Percentiles rank a stretch among this genome's conserved stretches.
Conservation (phyloP, 2,329 filamentous ascomycete genomes). For the Fusarium xylarioides region DNA sequence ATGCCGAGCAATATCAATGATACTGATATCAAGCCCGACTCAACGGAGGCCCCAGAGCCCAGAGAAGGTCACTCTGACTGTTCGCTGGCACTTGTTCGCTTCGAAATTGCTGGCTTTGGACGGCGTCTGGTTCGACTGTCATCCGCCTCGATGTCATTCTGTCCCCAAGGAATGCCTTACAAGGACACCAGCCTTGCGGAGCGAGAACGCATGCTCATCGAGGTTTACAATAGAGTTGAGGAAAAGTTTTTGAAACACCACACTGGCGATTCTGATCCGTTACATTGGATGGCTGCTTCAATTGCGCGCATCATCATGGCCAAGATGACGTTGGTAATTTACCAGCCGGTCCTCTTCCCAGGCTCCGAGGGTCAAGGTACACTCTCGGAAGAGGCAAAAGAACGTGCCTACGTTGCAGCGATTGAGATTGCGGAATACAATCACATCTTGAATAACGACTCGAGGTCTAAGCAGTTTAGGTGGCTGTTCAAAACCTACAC, state of each 20-base stretch:
- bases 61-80: slow-evolving; percentile 62
- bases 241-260: slow-evolving; percentile 63
- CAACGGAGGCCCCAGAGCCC: slow-evolving; percentile 57
- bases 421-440: slow-evolving; percentile 79
- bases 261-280: slow-evolving; percentile 57
- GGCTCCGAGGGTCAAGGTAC: slow-evolving; percentile 63
- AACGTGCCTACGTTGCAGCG: slow-evolving; percentile 75
- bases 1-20: slow-evolving; percentile 63
- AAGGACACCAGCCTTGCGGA: slow-evolving; percentile 45
- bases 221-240: slow-evolving; percentile 63
- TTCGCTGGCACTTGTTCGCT: slow-evolving; percentile 59
- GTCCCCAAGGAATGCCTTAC: slow-evolving; percentile 40
- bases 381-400: slow-evolving; percentile 69
- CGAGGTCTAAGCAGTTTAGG: slow-evolving; percentile 55
- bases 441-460: slow-evolving; percentile 70
- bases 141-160: slow-evolving; percentile 47
- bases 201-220: slow-evolving; percentile 58
- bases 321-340: slow-evolving; percentile 80
- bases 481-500: slow-evolving; percentile 63
- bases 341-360: slow-evolving; percentile 75
- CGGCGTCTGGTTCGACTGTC: slow-evolving; percentile 48
- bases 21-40: slow-evolving; percentile 56
- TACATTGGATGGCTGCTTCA: slow-evolving; percentile 75
- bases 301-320: slow-evolving; percentile 76
- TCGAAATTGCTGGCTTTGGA: slow-evolving; percentile 58